phyloP scores from a whole-genome alignment of 106 monocot genomes.

The Dendrobium officinale region DNA sequence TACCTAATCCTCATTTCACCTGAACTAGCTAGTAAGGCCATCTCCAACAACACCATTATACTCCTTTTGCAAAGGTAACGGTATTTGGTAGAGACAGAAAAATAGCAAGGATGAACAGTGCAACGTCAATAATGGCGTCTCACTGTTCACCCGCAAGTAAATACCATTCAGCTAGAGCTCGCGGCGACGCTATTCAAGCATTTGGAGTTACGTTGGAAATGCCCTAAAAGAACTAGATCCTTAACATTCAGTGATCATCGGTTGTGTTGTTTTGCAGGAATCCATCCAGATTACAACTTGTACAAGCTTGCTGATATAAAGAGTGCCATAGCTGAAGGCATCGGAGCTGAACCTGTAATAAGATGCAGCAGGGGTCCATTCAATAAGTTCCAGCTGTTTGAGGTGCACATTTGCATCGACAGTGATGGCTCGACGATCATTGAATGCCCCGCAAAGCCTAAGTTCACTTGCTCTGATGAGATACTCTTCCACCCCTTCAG shows the following conservation, averaged over 20 bases:
- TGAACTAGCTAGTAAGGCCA: too few species aligned
- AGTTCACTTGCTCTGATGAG: conserved; percentile 3
- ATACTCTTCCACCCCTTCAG: conserved; percentile 7
- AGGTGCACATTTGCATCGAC: neutral
- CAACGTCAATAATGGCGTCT: too few species aligned
- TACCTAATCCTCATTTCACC: neutral
- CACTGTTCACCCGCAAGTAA: too few species aligned
- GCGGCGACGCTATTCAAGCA: too few species aligned
- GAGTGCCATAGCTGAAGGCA: conserved; percentile 1
- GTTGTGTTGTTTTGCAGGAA: neutral
- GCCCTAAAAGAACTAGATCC: too few species aligned
- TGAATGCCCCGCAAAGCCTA: neutral
- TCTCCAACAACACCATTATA: too few species aligned
- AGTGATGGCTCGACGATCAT: neutral
- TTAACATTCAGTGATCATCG: neutral
- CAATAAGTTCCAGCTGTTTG: neutral
- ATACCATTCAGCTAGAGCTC: too few species aligned
- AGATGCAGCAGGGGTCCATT: conserved; percentile 7
- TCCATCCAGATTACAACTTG: neutral
- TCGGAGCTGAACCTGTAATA: neutral
- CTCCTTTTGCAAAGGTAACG: too few species aligned
- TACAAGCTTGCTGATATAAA: conserved; percentile 2
- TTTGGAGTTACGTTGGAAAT: too few species aligned
- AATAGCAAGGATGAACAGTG: too few species aligned
- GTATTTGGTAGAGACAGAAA: too few species aligned